Percentiles rank a stretch among this genome's conserved stretches.
Conservation (phyloP, 768 basidiomycete genomes). For the Mycena vulgaris region DNA sequence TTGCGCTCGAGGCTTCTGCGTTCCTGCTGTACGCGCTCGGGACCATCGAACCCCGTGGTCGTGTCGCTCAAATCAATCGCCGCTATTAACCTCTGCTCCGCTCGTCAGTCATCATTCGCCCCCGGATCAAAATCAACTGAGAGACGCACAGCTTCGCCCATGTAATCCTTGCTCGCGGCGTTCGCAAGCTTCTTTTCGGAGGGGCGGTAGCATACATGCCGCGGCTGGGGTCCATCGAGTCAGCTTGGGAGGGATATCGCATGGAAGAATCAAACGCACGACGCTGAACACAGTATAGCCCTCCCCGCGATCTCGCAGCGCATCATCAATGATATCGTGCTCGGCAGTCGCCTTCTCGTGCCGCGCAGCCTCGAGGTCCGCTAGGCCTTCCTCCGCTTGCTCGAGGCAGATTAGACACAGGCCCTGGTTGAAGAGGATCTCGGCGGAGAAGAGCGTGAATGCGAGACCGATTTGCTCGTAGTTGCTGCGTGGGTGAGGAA, state of each 20-base stretch:
- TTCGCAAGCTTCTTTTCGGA: constrained; percentile 92
- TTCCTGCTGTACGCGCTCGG: constrained; percentile 57
- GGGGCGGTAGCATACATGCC: constrained; percentile 91
- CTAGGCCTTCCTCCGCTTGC: constrained; percentile 74
- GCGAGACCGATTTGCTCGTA: constrained; percentile 95
- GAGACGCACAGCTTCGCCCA: constrained; percentile 85
- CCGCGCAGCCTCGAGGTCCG: constrained; percentile 78
- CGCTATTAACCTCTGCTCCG: constrained; percentile 81
- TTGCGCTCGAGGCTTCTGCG: not conserved
- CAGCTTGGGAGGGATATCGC: not conserved
- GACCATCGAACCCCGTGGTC: constrained; percentile 86
- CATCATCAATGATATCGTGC: constrained; percentile 93
- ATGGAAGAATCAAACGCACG: constrained; percentile 62
- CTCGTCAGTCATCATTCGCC: no score
- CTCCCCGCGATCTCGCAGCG: constrained; percentile 82
- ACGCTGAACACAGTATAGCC: constrained; percentile 97
- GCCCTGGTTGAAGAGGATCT: constrained; percentile 93
- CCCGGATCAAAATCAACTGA: not conserved
- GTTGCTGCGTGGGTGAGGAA: constrained; percentile 65
- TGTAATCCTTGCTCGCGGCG: constrained; percentile 85
- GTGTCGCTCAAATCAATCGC: constrained; percentile 82
- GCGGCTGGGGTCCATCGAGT: constrained; percentile 52
- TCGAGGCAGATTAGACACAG: constrained; percentile 83
- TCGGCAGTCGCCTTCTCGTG: constrained; percentile 82
- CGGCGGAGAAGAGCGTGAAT: constrained; percentile 89